Base-by-base conservation (phyloP, 2,329 filamentous ascomycete genomes). In the Exserohilum turcica region DNA sequence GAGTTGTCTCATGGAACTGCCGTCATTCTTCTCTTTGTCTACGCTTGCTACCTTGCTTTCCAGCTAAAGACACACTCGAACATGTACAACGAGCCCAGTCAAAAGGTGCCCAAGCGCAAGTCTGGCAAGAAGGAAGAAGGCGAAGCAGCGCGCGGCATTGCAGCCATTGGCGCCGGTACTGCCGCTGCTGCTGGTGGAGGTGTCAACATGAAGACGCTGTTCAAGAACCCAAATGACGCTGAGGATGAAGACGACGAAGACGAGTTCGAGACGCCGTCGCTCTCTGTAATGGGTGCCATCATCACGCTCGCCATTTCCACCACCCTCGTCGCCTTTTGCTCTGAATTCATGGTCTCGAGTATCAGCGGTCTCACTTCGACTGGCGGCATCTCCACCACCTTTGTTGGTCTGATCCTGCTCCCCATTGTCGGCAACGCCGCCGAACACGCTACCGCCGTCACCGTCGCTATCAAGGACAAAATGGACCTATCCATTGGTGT, bases 21-120 rank as follows among this genome's bases (percentile, higher is more conserved):
- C 0, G 78, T 97, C 56, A 92, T 97, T 57, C 82, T 97, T 4
- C 82, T 97, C 1, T 71, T 95, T 40, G 88, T 95, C 8, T 97
- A 97, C 73, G 86, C 76, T 43, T 88, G 84, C 51, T 97, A 95
- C 68, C 86, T 97, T 2, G 82, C 90, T 74, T 97, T 97, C 80
- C 93, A 97, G 75, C 86, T 97, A 54, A 90, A 91, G 73, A 92
- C 92, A 0, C 92, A 97, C 73, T 81, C 83, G 19, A 79, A 79
- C 7, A 87, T 96, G 71, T 97, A 96, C 80, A 91, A 89, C 71
- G 85, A 86, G 46, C 86, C 90, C 29, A 90, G 87, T 60, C 82
- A 90, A 64, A 96, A 96, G 74, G 88, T 89, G 0, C 84, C 86
- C 2, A 90, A 84, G 66, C 76, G 71, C 47, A 75, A 76, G 33